Base-by-base conservation (phyloP, 345 rosid genomes). In the Dovyalis caffra region DNA sequence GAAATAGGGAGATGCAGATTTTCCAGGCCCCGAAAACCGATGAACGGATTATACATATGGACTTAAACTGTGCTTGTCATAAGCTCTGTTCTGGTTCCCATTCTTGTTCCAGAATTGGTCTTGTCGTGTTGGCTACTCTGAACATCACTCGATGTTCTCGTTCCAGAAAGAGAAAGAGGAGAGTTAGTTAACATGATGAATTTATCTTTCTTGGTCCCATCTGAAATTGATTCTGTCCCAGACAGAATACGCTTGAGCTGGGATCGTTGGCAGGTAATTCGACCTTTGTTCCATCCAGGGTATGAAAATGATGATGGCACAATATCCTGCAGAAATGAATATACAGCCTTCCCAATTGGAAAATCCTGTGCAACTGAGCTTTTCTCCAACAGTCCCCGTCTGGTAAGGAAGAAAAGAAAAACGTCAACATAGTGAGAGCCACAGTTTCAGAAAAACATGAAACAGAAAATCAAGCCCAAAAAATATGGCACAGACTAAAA, bases 221-320 rank as follows among this genome's bases (percentile, higher is more conserved):
- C 86, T 64, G 91, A 78, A 75, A 80, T 68, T 81, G 93, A 75
- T 66, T 75, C 94, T 33, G 77, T 60, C 15, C 79, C 79, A 15
- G 91, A 75, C 3, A 89, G 74, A 32, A 89, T 43, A 51, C 86
- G 86, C 89, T 91, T 95, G 62, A 95, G 94, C 64, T 90, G 98
- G 76, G 93, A 84, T 74, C 86, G 78, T 77, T 90, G 96, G 84
- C 97, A 91, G 80, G 89, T 87, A 77, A 95, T 88, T 74, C 99
- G 88, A 69, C 97, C 99, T 73, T 87, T 89, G 63, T 86, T 95
- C 99, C 99, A 90, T 60, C 85, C 83, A 5, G 97, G 84, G 82
- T 83, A 87, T 76, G 86, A 86, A 85, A 93, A 93, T 57, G 89
- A 83, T n/a, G 92, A 74, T 58, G 93, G 80, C 33, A 83, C 84